Evolutionary conservation across 176 grass and related monocot genomes (phyloP).

Genomic region (Carex littledalei): DNA sequence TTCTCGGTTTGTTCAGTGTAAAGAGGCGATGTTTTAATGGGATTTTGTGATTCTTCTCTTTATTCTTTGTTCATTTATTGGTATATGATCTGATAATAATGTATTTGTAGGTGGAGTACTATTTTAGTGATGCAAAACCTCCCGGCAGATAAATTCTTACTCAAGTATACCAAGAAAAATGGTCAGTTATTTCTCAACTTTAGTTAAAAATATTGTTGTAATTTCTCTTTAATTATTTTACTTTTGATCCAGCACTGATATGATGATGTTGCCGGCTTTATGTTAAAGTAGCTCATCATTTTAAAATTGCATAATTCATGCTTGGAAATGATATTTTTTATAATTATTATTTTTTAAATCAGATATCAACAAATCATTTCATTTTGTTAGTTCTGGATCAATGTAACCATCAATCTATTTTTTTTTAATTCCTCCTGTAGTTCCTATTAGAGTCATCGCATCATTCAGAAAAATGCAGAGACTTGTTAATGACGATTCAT

Average conservation of each 20-base stretch:
- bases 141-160: constrained; percentile 58
- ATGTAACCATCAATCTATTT: neutral
- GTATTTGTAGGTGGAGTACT: constrained; percentile 77
- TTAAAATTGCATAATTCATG: constrained; percentile 3
- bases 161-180: constrained; percentile 70
- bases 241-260: constrained; percentile 30
- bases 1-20: too few relatives aligned
- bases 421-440: constrained; percentile 35
- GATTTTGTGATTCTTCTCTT: neutral
- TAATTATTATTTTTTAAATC: too few relatives aligned
- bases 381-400: too few relatives aligned
- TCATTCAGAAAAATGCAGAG: constrained; percentile 97
- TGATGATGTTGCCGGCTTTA: constrained; percentile 44
- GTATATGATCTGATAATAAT: neutral
- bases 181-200: constrained; percentile 31
- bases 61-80: constrained; percentile 13
- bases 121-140: constrained; percentile 95
- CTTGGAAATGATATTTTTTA: constrained; percentile 48
- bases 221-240: constrained; percentile 7
- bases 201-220: neutral
- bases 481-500: constrained; percentile 50
- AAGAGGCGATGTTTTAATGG: neutral
- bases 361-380: neutral
- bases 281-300: constrained; percentile 42
- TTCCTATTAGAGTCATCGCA: constrained; percentile 63